Evolutionary conservation across 2,329 filamentous ascomycete genomes (phyloP), one percentile per base, ranked within the genome.

Genomic region (Colletotrichum sp.): DNA sequence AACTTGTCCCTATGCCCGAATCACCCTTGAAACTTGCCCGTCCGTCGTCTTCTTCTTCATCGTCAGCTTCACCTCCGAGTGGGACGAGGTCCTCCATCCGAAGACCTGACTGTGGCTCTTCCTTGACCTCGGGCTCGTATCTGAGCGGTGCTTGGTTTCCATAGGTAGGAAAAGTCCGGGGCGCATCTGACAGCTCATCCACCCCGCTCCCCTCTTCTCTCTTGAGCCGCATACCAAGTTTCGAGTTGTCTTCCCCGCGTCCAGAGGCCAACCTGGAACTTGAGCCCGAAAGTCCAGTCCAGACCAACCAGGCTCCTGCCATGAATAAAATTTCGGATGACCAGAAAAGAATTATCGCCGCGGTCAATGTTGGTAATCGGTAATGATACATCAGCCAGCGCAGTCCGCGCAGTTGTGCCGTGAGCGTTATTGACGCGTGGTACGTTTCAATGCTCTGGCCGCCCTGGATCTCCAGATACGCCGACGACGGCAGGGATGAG

Each of bases 341-440:
- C 95, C 96, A 99, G 84, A 98, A 98, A 1, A 91, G 79, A 1
- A 87, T 84, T 0, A 93, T 94, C 80, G 96, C 94, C 1, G 93
- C 80, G 1, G 94, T 68, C 74, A 95, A 96, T 7, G 92, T 92
- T 3, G 92, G 83, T 43, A 97, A 81, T 15, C 94, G 92, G 85
- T 96, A 93, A 77, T 95, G 93, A 80, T 97, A 97, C 94, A 99
- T 98, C 71, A 96, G 80, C 92, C 94, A 97, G 65, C 94, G 88
- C 76, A 98, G 83, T 0, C 96, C 96, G 13, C 90, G 89, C 78
- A 98, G 92, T 69, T 92, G 90, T 6, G 96, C 96, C 32, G 90
- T 92, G 77, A 99, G 92, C 4, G 89, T 90, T 39, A 98, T 88
- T 16, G 85, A 86, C 6, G 91, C 93, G 24, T 87, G 87, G 83